Evolutionary conservation across 345 rosid genomes (phyloP).

Genomic region (Crucihimalaya himalaica): DNA sequence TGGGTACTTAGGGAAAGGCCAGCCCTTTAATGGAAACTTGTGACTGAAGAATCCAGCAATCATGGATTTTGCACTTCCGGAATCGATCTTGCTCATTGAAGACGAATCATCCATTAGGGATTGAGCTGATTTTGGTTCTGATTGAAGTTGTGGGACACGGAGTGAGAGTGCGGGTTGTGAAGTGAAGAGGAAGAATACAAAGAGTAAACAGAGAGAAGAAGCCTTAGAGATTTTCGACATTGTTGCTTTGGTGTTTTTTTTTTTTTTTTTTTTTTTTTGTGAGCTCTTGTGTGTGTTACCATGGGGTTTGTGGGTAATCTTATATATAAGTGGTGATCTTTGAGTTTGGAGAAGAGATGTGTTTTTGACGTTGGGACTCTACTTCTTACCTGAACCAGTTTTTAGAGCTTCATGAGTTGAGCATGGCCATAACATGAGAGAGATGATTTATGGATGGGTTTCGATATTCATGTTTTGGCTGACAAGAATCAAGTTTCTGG

Average conservation of each 20-base stretch:
- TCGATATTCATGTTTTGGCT: not conserved
- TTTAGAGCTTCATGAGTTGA: conserved; percentile 21
- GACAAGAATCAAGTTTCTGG: not conserved
- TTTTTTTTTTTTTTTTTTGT: no score
- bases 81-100: conserved; percentile 14
- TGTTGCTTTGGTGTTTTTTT: conserved; percentile 18
- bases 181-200: conserved; percentile 20
- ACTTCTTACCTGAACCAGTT: conserved; percentile 37
- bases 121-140: conserved; percentile 2
- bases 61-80: conserved; percentile 26
- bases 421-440: conserved; percentile 23
- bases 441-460: not conserved
- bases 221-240: conserved; percentile 34
- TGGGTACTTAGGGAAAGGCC: conserved; percentile 40
- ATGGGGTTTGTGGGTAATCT: not conserved
- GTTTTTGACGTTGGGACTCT: conserved; percentile 34
- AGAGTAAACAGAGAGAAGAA: conserved; percentile 29
- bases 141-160: conserved; percentile 24
- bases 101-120: conserved; percentile 19
- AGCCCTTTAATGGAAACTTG: conserved; percentile 31
- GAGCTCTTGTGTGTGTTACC: conserved; percentile 12
- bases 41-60: conserved; percentile 40
- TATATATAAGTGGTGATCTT: conserved; percentile 19
- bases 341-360: conserved; percentile 20
- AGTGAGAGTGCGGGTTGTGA: conserved; percentile 29